Percentiles rank a stretch among this genome's conserved stretches.
Evolutionary conservation across 202 grass and related monocot species (phyloP).

Genomic region (Schoenoplectus triqueter): DNA sequence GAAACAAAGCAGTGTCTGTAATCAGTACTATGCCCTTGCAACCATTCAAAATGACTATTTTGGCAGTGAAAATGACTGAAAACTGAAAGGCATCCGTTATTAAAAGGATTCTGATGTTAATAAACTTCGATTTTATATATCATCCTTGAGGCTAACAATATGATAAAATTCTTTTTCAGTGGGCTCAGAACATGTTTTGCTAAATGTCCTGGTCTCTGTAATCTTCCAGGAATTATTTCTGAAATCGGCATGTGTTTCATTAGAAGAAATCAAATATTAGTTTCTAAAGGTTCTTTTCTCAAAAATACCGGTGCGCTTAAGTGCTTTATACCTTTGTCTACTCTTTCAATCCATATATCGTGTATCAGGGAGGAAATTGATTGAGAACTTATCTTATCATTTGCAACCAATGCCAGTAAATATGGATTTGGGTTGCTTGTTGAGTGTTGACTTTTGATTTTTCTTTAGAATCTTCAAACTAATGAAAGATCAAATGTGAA

Average conservation of each 20-base stretch:
- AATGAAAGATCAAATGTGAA: neutral
- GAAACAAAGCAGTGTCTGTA: neutral
- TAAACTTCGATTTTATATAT: neutral
- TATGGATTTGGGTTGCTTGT: neutral
- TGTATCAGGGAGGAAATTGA: slow-evolving; percentile 20
- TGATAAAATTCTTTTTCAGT: no score
- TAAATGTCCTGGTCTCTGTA: no score
- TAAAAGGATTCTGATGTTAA: neutral
- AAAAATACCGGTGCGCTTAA: neutral
- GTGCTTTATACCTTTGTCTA: slow-evolving; percentile 20
- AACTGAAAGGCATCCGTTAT: neutral
- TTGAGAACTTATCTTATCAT: neutral
- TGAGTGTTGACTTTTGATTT: neutral
- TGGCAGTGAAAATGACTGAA: neutral
- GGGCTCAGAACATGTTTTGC: no score
- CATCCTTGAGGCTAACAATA: neutral
- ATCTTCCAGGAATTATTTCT: neutral
- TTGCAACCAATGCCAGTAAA: neutral
- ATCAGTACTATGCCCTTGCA: neutral
- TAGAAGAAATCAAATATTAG: neutral
- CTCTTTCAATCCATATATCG: neutral
- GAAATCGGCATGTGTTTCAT: neutral
- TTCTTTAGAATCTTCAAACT: neutral
- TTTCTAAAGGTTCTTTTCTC: slow-evolving; percentile 16
- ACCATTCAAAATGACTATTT: neutral